A percentile compares a stretch with the other conserved stretches of the same genome.
phyloP scores from a whole-genome alignment of 345 rosid genomes.

The Populus pruinosa region DNA sequence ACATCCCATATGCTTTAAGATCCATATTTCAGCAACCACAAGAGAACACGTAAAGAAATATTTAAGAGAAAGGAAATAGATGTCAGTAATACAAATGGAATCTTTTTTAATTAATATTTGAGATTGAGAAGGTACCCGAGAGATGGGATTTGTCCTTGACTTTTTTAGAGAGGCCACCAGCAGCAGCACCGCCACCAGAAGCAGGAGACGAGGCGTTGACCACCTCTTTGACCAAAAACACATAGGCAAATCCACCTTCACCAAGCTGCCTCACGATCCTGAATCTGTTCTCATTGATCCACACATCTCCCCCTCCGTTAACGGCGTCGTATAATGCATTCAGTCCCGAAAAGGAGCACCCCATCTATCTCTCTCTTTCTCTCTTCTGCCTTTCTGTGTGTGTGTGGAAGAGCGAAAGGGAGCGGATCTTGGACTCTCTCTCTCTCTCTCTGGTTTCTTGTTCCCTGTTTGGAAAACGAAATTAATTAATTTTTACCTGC shows the following conservation, averaged over 20 bases:
- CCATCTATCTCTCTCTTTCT: conserved; percentile 40
- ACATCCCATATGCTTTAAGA: background rate
- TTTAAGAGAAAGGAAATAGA: background rate
- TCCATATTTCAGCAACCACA: background rate
- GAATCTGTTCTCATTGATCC: conserved; percentile 98
- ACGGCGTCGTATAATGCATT: conserved; percentile 89
- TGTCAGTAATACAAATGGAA: background rate
- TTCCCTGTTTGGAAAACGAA: background rate
- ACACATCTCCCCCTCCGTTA: conserved; percentile 86
- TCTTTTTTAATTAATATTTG: background rate
- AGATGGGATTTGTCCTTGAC: conserved; percentile 88
- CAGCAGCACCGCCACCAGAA: conserved; percentile 5
- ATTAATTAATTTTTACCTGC: background rate
- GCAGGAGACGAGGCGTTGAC: conserved; percentile 52
- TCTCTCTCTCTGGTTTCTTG: background rate
- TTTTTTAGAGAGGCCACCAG: conserved; percentile 67
- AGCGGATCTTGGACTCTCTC: background rate
- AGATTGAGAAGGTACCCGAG: conserved; percentile 46
- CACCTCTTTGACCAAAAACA: conserved; percentile 78
- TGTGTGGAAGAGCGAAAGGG: background rate
- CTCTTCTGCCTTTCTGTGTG: background rate
- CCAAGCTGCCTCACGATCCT: conserved; percentile 91
- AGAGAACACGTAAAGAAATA: too few species aligned
- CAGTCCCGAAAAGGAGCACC: conserved; percentile 91
- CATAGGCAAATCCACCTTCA: conserved; percentile 94